A percentile compares a stretch with the other conserved stretches of the same genome.
Conservation (phyloP, 345 rosid genomes). For the Salix viminalis region DNA sequence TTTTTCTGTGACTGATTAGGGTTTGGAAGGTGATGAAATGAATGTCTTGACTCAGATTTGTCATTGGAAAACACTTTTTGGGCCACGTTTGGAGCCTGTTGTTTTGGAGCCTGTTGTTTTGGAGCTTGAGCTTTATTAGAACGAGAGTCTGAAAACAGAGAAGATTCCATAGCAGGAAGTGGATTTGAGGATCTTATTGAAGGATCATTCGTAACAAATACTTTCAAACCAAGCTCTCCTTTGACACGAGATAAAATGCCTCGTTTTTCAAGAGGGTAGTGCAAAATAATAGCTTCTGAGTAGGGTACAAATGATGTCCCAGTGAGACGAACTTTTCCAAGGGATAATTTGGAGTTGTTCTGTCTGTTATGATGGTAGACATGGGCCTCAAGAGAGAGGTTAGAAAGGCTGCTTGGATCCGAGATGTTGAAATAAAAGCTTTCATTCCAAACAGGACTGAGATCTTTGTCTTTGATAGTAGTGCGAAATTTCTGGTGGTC, state of each 20-base stretch:
- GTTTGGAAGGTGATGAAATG: constrained; percentile 47
- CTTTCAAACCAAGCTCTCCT: constrained; percentile 79
- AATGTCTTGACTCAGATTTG: constrained; percentile 32
- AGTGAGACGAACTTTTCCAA: constrained; percentile 66
- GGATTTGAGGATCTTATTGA: constrained; percentile 47
- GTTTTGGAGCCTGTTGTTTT: constrained; percentile 17
- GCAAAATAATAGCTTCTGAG: constrained; percentile 68
- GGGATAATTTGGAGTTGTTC: constrained; percentile 42
- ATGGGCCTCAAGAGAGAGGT: constrained; percentile 57
- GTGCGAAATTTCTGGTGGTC: constrained; percentile 72
- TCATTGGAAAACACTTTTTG: constrained; percentile 18
- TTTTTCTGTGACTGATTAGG: constrained; percentile 25
- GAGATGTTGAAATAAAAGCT: constrained; percentile 78
- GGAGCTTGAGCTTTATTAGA: constrained; percentile 27
- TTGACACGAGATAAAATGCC: constrained; percentile 47
- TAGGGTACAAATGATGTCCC: constrained; percentile 72
- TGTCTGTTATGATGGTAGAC: constrained; percentile 44
- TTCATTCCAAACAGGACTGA: constrained; percentile 79
- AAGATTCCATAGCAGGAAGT: constrained; percentile 46
- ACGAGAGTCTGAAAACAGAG: constrained; percentile 22
- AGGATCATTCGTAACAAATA: constrained; percentile 62
- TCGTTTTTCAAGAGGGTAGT: constrained; percentile 76
- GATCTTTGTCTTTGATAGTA: constrained; percentile 56
- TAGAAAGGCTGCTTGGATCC: constrained; percentile 49
- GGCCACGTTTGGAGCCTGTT: constrained; percentile 8